Base-by-base conservation (phyloP, 768 basidiomycete species). In the Flagelloscypha sp. region DNA sequence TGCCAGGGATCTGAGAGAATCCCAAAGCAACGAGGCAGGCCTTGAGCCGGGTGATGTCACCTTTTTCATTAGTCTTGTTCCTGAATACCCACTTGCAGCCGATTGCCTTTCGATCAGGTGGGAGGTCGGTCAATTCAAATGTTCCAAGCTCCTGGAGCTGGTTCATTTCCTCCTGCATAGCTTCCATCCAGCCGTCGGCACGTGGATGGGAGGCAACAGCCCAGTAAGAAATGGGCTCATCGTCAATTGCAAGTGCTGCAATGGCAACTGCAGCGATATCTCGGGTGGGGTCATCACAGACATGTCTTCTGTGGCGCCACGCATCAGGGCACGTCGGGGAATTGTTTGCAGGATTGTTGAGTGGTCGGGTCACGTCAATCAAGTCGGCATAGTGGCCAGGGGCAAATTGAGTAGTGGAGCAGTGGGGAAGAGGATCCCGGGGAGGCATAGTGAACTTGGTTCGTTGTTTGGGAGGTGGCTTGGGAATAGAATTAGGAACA, bases 1-100 rank as follows among this genome's bases (percentile, higher is more conserved):
- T 45, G 19, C 66, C 61, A n/a, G 50, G 56, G 30, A 46, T 46
- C 40, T 72, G 65, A 2, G 56, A 47, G 46, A 56, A 69, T 23
- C 55, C 57, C 24, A 55, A 48, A 0, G 54, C 56, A 0, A 64
- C 56, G 0, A 62, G 44, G 8, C 45, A 41, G 8, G 53, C 59
- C 41, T 64, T 68, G 46, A 16, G 48, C 27, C 31, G 24, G 18
- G 41, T 31, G 18, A 66, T 42, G 2, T 42, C 42, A 10, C 64
- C 63, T 5, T 48, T n/a, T 7, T 48, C 46, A 36, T 66, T 48
- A 6, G 40, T 37, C 44, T 71, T 71, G 21, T 49, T 45, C 8
- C 35, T 41, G 38, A 54, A 67, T 1, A 61, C 54, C 60, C 57
- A 61, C 38, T 49, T 51, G 19, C 51, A 53, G 2, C 41, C 46